A percentile compares a stretch with the other conserved stretches of the same genome.
These are phyloP conservation scores for Conoideocrella luteorostrata DNA, from an alignment of 2,329 filamentous ascomycete species.

Conservation along the genomic window DNA sequence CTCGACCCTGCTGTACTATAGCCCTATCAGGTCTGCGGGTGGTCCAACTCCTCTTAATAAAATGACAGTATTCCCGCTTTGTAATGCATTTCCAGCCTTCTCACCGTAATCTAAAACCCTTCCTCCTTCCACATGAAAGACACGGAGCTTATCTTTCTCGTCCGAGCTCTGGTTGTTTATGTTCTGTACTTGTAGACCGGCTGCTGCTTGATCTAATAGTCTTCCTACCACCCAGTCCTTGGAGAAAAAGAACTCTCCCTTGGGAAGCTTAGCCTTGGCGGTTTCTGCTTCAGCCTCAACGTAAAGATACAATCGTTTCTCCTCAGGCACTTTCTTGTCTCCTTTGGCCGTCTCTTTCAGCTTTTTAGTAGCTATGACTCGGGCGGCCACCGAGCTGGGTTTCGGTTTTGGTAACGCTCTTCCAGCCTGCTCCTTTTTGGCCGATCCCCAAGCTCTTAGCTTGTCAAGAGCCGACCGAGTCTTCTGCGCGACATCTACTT, in stretches of 20 bases:
- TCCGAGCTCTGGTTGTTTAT: slow-evolving; percentile 71
- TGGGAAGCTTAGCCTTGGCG: slow-evolving; percentile 74
- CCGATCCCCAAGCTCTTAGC: slow-evolving; percentile 72
- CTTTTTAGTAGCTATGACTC: slow-evolving; percentile 63
- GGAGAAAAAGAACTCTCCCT: slow-evolving; percentile 73
- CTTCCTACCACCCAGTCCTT: slow-evolving; percentile 86
- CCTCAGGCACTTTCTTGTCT: slow-evolving; percentile 69
- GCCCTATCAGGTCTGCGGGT: slow-evolving; percentile 65
- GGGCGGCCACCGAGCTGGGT: slow-evolving; percentile 55
- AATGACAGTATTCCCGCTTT: slow-evolving; percentile 85
- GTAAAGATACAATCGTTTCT: slow-evolving; percentile 85
- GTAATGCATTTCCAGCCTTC: slow-evolving; percentile 67
- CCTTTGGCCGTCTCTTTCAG: slow-evolving; percentile 88
- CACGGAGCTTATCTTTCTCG: slow-evolving; percentile 72
- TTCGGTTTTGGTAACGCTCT: slow-evolving; percentile 56
- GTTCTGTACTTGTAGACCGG: slow-evolving; percentile 71
- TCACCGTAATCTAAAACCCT: slow-evolving; percentile 81
- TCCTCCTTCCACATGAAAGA: slow-evolving; percentile 92
- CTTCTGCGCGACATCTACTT: slow-evolving; percentile 50
- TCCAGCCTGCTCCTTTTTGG: slow-evolving; percentile 60
- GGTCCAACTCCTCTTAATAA: slow-evolving; percentile 77
- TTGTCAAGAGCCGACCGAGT: slow-evolving; percentile 69
- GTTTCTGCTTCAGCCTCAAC: slow-evolving; percentile 88
- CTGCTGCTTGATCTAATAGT: slow-evolving; percentile 71
- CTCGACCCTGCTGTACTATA: slow-evolving; percentile 8